phyloP scores from a whole-genome alignment of 1,284 basidiomycete genomes.

The Agaricales sp. region DNA sequence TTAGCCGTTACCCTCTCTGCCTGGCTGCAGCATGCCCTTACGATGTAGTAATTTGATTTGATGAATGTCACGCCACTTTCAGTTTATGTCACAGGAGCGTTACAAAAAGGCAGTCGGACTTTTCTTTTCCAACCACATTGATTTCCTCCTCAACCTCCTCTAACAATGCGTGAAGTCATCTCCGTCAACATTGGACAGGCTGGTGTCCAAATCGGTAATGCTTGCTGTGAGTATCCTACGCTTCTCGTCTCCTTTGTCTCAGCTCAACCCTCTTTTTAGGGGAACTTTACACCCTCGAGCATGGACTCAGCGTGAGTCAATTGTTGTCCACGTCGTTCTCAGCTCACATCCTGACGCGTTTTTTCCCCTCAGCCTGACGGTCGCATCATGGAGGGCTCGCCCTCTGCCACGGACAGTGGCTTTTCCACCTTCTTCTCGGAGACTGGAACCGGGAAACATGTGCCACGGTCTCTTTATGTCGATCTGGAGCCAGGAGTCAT shows the following conservation, averaged over 20 bases:
- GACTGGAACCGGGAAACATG: constrained; percentile 90
- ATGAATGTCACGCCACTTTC: neutral
- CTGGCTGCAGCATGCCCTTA: neutral
- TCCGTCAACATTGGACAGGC: constrained; percentile 93
- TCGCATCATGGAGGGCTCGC: constrained; percentile 70
- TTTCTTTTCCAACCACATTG: neutral
- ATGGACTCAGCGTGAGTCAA: constrained; percentile 82
- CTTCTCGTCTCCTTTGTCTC: constrained; percentile 15
- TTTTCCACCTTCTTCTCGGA: constrained; percentile 97
- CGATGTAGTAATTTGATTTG: neutral
- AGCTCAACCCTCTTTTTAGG: constrained; percentile 25
- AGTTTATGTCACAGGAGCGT: neutral
- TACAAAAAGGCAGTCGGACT: neutral
- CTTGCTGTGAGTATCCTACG: constrained; percentile 65
- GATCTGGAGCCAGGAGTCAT: constrained; percentile 95
- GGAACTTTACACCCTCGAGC: constrained; percentile 90
- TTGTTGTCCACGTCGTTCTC: constrained; percentile 7
- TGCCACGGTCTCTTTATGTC: constrained; percentile 95
- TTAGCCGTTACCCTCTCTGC: too few relatives aligned
- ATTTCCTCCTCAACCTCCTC: constrained; percentile 1
- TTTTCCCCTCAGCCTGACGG: constrained; percentile 69
- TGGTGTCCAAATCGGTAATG: constrained; percentile 95
- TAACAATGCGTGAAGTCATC: constrained; percentile 82
- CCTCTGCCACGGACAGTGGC: constrained; percentile 74
- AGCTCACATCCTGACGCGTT: constrained; percentile 7